Conservation (phyloP, 306 rosid genomes). For the Casuarina equisetifolia region DNA sequence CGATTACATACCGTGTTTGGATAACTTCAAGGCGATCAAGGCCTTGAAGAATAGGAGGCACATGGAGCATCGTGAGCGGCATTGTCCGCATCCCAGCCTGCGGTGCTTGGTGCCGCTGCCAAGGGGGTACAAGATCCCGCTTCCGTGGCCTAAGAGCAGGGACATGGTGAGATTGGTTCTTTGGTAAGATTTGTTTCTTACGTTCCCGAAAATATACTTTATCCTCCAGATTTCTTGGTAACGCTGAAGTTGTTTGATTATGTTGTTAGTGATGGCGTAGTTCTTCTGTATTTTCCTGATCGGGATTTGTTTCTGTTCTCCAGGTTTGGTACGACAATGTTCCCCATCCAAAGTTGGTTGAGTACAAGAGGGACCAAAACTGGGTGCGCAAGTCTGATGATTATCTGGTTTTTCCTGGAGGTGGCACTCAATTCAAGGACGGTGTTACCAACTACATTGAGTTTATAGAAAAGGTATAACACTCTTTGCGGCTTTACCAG, state of each 20-base stretch:
- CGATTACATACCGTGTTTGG: constrained; percentile 88
- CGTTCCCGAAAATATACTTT: not conserved
- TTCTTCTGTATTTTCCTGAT: not conserved
- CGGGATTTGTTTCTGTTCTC: constrained; percentile 9
- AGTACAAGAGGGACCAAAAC: constrained; percentile 91
- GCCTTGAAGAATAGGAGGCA: constrained; percentile 70
- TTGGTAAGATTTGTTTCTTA: constrained; percentile 50
- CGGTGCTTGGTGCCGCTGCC: constrained; percentile 75
- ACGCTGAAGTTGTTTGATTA: not conserved
- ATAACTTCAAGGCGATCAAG: constrained; percentile 65
- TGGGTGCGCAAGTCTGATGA: constrained; percentile 83
- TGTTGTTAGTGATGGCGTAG: no score
- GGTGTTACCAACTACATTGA: constrained; percentile 69
- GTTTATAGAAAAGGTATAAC: constrained; percentile 63
- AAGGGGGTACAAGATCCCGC: constrained; percentile 57
- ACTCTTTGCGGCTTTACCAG: constrained; percentile 3
- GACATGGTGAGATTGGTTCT: constrained; percentile 96
- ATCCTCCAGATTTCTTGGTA: no score
- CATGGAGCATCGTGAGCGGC: constrained; percentile 95
- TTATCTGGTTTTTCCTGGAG: constrained; percentile 84
- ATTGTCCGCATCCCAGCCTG: constrained; percentile 59
- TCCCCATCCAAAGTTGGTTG: constrained; percentile 90
- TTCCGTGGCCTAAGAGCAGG: constrained; percentile 95
- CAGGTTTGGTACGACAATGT: constrained; percentile 91
- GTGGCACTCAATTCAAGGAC: constrained; percentile 97